Evolutionary conservation across 1,139 yeast genomes (phyloP), one percentile per base, ranked within the genome.

Genomic region (Yamadazyma songkhlaensis): DNA sequence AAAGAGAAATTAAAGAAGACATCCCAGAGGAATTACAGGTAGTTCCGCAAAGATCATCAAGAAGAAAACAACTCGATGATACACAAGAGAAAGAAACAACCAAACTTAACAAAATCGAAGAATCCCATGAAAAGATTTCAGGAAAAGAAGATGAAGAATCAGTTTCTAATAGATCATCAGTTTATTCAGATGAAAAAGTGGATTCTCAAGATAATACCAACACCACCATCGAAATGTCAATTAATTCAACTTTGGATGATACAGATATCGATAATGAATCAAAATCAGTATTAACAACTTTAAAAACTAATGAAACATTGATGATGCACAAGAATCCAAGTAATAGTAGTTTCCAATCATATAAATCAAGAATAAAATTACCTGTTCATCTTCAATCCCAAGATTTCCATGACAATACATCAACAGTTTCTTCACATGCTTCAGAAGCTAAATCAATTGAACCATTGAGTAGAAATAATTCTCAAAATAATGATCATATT

Each of bases 321-420:
- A 35, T 29, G 31, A 25, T 34, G 25, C 35, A 38, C 25, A 37
- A 36, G 35, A 59, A 56, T 42, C 47, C 50, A 10, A 59, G 64
- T 41, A 48, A 49, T 12, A 45, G 60, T 36, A 61, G 65, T 39
- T 59, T 59, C 43, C 57, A 45, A 31, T 53, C 63, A 3, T 64
- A 62, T 46, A 60, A 63, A 35, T 56, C 67, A 3, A 47, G 70
- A 34, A 62, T 64, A 25, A 63, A 59, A 41, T 47, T 64, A 14
- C 71, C 70, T 10, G 53, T 55, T 9, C 45, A 42, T 11, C 34
- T 45, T 10, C 54, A 46, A 36, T 36, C 39, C 2, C 48, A 38
- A 5, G 42, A 44, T 24, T 36, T 35, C 6, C 23, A 34, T 11
- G 25, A 25, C 22, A 30, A 21, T 17, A 13, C 7, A n/a, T 11